phyloP scores from a whole-genome alignment of 306 rosid species.

The Acacia acuminata region DNA sequence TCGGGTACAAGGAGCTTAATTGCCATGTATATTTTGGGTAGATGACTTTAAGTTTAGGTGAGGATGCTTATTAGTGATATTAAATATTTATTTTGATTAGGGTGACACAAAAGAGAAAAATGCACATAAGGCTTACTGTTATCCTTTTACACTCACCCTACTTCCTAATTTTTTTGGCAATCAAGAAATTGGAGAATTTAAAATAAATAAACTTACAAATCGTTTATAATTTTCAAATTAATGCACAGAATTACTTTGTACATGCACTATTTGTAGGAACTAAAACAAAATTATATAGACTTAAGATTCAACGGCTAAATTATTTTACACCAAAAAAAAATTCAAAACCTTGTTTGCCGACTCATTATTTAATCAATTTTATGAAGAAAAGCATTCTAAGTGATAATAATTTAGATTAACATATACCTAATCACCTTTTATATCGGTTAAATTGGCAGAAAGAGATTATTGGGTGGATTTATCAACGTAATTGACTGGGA shows the following conservation, averaged over 20 bases:
- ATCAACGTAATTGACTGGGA: background rate
- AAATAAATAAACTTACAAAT: background rate
- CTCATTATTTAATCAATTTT: background rate
- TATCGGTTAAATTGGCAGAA: background rate
- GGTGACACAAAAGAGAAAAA: background rate
- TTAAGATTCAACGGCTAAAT: background rate
- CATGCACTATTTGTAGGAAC: background rate
- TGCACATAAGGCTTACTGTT: background rate
- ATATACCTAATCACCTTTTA: background rate
- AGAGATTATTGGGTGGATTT: background rate
- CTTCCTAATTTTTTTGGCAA: background rate
- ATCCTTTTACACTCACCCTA: background rate
- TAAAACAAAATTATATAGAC: background rate
- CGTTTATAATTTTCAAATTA: background rate
- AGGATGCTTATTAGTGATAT: background rate
- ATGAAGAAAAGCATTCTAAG: background rate
- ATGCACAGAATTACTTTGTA: background rate
- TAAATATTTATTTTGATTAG: background rate
- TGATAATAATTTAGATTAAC: background rate
- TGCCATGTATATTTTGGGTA: background rate
- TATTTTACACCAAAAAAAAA: background rate
- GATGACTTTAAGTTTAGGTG: background rate
- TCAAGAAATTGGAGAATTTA: background rate
- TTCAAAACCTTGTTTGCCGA: background rate
- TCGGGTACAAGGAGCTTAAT: background rate